These are phyloP conservation scores for Bipolaris oryzae DNA, from an alignment of 2,329 filamentous ascomycete species.

Conservation along the genomic window DNA sequence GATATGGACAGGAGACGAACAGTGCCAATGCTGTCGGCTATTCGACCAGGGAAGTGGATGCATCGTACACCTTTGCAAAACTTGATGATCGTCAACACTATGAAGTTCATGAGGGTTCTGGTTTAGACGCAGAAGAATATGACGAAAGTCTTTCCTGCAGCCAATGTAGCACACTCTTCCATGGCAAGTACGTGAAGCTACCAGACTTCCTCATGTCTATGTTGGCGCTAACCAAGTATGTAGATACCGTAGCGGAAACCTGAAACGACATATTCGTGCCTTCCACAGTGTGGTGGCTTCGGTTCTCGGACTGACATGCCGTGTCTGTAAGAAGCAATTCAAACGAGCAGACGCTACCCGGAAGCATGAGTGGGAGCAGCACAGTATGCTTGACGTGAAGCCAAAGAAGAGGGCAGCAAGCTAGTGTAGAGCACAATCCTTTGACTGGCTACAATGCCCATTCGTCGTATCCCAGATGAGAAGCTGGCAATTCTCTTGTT, in stretches of 20 bases:
- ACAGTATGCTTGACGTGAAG: conserved; percentile 8
- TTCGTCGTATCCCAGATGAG: conserved; percentile 15
- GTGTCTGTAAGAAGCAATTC: conserved; percentile 7
- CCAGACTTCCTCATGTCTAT: neutral
- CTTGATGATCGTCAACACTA: neutral
- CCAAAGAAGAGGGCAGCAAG: conserved; percentile 14
- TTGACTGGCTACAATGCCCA: neutral
- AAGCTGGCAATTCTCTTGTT: conserved; percentile 1
- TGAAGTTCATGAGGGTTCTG: neutral
- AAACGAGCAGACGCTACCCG: conserved; percentile 18
- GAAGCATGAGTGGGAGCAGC: conserved; percentile 26
- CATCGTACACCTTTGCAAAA: neutral
- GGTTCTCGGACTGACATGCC: conserved; percentile 6
- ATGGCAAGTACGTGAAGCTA: conserved; percentile 13
- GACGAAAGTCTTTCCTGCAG: neutral
- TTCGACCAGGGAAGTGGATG: neutral
- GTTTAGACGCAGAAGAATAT: fast-evolving
- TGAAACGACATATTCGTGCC: conserved; percentile 12
- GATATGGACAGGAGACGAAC: neutral
- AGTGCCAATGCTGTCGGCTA: neutral
- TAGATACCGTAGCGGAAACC: conserved; percentile 20
- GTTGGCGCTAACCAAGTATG: neutral
- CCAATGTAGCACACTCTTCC: conserved; percentile 6
- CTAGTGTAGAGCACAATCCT: neutral
- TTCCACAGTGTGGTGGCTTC: neutral